Base-by-base conservation (phyloP, 2,329 filamentous ascomycete genomes). In the Paecilomyces fulvus region DNA sequence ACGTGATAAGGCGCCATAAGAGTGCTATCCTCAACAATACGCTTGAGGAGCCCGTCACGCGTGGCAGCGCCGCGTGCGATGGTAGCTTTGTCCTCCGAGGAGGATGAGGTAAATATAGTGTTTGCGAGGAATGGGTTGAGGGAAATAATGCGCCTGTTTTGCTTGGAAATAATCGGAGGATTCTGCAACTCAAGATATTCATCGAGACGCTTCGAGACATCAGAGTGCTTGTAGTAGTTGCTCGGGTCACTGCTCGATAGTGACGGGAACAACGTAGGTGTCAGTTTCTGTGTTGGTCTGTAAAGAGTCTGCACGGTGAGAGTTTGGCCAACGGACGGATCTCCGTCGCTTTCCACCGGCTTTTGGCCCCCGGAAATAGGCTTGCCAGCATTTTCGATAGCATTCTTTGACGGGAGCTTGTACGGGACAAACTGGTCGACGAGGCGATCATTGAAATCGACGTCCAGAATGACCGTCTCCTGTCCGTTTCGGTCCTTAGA, bases 81-180 rank as follows among this genome's bases (percentile, higher is more conserved):
- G 25, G 82, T 79, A 58, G 80, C 78, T 56, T 77, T 77, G 67
- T 86, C 83, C 21, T 80, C 74, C 2, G 74, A 66, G 7, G 80
- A 79, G 6, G 70, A 70, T 33, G 80, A 79, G 56, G 79, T 74
- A 57, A 87, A 83, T 37, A 88, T 74, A 9, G 79, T 79, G 64
- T 85, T 84, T 51, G 83, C 81, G 43, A 88, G 79, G 58, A 82
- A 80, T 0, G 84, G 83, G 61, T 86, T 80, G 56, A 88, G 77
- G 21, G 75, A 82, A 54, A 87, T 76, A 49, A 87, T 76, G 14
- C 84, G 81, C 60, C 81, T 82, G 67, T 86, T 86, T 54, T 79
- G 80, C 9, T 72, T 65, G 1, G 80, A 80, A 25, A 85, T 68
- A 8, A 86, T 74, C 7, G 79, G 70, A 2, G 73, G 71, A 21